Conservation (phyloP, 805 yeast species). For the Monosporozyma solicola region DNA sequence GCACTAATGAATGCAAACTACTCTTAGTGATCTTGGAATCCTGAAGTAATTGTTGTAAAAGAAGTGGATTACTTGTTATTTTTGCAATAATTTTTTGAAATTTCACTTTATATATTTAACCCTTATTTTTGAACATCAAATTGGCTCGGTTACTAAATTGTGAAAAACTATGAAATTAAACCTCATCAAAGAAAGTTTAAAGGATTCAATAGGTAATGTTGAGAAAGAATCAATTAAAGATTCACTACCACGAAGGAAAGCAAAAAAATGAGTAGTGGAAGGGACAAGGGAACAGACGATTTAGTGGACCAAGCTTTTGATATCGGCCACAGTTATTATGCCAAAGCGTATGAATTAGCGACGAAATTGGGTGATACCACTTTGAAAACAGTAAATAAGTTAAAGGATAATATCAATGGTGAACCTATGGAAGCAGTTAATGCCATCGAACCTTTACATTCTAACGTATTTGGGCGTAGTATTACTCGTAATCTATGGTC, state of each 20-base stretch:
- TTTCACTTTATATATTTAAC: background rate
- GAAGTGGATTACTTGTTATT: background rate
- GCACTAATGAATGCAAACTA: background rate
- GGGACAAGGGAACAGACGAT: constrained; percentile 6
- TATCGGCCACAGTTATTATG: constrained; percentile 10
- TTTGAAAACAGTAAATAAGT: constrained; percentile 4
- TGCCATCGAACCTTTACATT: background rate
- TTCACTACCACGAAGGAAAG: background rate
- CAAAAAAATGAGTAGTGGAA: background rate
- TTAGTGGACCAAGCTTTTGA: constrained; percentile 21
- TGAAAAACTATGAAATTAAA: background rate
- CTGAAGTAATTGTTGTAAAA: background rate
- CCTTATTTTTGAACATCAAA: background rate
- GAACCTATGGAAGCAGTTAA: background rate
- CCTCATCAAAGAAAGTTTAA: background rate
- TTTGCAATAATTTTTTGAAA: background rate
- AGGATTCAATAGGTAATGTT: background rate
- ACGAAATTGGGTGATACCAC: constrained; percentile 7
- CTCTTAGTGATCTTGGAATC: background rate
- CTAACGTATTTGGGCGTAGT: background rate
- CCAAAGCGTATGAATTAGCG: constrained; percentile 8
- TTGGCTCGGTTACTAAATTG: background rate
- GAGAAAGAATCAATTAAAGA: background rate
- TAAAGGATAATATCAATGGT: background rate
- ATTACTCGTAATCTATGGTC: background rate